phyloP scores from a whole-genome alignment of 179 eudicot species.

The Silene coronaria region DNA sequence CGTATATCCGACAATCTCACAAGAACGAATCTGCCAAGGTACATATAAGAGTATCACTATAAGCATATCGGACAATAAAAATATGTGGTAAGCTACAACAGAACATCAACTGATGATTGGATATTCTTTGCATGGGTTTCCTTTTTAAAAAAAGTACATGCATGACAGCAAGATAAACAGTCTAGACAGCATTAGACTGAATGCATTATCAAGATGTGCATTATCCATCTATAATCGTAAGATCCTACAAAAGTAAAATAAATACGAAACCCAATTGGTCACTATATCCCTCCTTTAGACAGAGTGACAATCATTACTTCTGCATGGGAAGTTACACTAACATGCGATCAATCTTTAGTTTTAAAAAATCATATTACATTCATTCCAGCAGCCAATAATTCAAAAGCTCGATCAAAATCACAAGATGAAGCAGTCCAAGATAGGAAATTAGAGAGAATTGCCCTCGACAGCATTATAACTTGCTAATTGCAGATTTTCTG shows the following conservation, averaged over 20 bases:
- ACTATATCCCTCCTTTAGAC: not conserved
- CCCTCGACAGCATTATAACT: not conserved
- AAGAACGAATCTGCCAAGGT: slow-evolving; percentile 45
- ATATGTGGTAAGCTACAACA: not conserved
- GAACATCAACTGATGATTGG: slow-evolving; percentile 11
- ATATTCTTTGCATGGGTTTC: not conserved
- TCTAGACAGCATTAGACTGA: not conserved
- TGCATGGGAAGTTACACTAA: not conserved
- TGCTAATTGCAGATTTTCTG: not conserved
- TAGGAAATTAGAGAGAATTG: not conserved
- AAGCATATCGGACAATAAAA: not conserved
- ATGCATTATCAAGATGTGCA: slow-evolving; percentile 1
- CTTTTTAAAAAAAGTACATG: not conserved
- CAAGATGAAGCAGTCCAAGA: not conserved
- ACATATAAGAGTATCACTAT: slow-evolving; percentile 13
- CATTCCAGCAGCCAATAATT: not conserved
- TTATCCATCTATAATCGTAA: not conserved
- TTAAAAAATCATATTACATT: not conserved
- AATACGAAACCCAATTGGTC: not conserved
- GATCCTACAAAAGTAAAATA: not conserved
- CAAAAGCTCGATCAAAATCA: not conserved
- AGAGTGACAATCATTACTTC: not conserved
- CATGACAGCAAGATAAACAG: not conserved
- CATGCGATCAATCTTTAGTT: not conserved
- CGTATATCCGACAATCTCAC: slow-evolving; percentile 66